phyloP scores from a whole-genome alignment of 257 asterid genomes.

The Solanum bulbocastanum region DNA sequence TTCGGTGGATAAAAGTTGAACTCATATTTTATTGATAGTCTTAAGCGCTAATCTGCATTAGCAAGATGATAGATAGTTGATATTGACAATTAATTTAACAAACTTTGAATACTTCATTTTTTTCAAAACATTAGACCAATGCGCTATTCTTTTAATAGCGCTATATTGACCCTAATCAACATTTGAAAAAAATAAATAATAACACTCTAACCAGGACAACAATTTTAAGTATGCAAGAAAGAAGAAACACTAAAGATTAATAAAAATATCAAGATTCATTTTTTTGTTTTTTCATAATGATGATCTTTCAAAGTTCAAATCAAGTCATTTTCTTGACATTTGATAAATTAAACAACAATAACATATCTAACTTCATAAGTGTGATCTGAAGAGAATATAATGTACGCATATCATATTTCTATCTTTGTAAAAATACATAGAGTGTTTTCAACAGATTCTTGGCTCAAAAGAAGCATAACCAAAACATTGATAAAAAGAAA shows the following conservation, averaged over 20 bases:
- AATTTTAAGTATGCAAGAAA: neutral
- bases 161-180: neutral
- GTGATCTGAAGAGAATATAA: rapidly evolving
- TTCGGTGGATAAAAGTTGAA: neutral
- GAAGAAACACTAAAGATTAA: neutral
- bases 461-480: neutral
- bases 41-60: neutral
- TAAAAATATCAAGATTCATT: neutral
- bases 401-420: rapidly evolving
- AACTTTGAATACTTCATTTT: neutral
- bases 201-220: neutral
- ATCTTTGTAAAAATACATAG: neutral
- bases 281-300: neutral
- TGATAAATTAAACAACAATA: slow-evolving; percentile 2
- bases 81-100: neutral
- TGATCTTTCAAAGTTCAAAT: neutral
- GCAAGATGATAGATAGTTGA: neutral
- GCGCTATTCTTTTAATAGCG: neutral
- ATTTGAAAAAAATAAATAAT: neutral
- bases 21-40: neutral
- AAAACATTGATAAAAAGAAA: neutral
- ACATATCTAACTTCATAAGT: neutral
- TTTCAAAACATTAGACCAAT: neutral
- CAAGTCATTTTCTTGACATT: slow-evolving; percentile 7
- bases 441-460: no score